phyloP scores from a whole-genome alignment of 73 alveolate genomes.

The Effrenium voratum region DNA sequence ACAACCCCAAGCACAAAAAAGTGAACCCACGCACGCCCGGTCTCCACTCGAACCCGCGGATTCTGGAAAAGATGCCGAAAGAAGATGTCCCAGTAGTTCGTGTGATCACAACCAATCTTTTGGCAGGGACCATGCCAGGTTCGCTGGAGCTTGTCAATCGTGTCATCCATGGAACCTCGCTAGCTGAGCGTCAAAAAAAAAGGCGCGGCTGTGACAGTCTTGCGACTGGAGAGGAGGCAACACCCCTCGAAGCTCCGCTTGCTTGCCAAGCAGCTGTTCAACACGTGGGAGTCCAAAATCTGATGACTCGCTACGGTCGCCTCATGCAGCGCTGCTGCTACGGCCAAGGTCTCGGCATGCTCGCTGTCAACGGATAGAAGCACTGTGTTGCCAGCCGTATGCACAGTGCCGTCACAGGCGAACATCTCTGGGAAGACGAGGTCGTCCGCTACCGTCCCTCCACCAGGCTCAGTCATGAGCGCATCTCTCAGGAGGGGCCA shows the following conservation, averaged over 20 bases:
- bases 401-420: conserved; percentile 7
- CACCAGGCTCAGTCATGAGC: neutral
- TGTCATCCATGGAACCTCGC: conserved; percentile 1
- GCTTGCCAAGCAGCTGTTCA: too few relatives aligned
- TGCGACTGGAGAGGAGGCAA: too few relatives aligned
- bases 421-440: neutral
- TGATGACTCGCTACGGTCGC: conserved; percentile 8
- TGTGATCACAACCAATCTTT: conserved; percentile 7
- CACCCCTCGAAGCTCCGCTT: too few relatives aligned
- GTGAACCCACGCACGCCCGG: too few relatives aligned
- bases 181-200: too few relatives aligned
- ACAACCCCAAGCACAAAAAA: too few relatives aligned
- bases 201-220: too few relatives aligned
- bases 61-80: too few relatives aligned
- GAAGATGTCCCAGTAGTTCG: conserved; percentile 27
- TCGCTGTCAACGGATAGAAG: too few relatives aligned
- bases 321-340: neutral
- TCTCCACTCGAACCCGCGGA: too few relatives aligned
- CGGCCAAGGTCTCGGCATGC: neutral
- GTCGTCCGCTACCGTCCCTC: neutral
- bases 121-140: conserved; percentile 1
- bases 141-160: neutral
- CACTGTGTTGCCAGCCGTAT: too few relatives aligned
- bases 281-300: neutral
- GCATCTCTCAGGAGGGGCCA: conserved; percentile 21